Evolutionary conservation across 805 yeast genomes (phyloP), one percentile per base, ranked within the genome.

Genomic region (Schwanniomyces yamadae): DNA sequence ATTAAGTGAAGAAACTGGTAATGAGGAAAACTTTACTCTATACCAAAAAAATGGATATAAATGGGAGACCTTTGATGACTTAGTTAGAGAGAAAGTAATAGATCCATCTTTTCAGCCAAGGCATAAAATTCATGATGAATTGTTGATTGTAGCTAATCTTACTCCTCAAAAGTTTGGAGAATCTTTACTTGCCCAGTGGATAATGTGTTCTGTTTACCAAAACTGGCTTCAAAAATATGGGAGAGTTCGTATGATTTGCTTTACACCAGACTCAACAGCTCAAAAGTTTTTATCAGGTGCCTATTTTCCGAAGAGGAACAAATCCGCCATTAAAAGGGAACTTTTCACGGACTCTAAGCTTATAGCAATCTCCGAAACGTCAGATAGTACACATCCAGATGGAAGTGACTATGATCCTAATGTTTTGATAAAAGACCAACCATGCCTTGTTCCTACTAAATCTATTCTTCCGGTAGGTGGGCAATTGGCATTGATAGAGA

Each of bases 141-240:
- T 84, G 17, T 57, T 85, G 22, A 65, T 79, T 21, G 61, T 79
- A 5, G 90, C 80, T 2, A 78, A 81, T 50, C 62, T 83, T 19
- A 69, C 84, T 1, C 66, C 71, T 14, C 33, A 52, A 23, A 52
- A 64, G 6, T 72, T 70, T 40, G 84, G 84, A 9, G 93, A 83
- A 53, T 78, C 82, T 33, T 69, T 86, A 12, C 57, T 84, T 17
- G 79, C 84, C 38, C 95, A 87, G 59, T 84, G 88, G 79, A 56
- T 84, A 21, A 74, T 73, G 41, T 84, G 95, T 57, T 63, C 81
- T 19, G 80, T 75, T 0, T 72, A 81, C 52, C 66, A 73, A 32
- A 84, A 84, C 50, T 87, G 95, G 96, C 55, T 86, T 6, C 82
- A 80, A 43, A 66, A 69, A 46, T 84, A 73, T 57, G 73, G 95